Conservation (phyloP, 148 eudicot genomes). For the Polygonum maritimum region DNA sequence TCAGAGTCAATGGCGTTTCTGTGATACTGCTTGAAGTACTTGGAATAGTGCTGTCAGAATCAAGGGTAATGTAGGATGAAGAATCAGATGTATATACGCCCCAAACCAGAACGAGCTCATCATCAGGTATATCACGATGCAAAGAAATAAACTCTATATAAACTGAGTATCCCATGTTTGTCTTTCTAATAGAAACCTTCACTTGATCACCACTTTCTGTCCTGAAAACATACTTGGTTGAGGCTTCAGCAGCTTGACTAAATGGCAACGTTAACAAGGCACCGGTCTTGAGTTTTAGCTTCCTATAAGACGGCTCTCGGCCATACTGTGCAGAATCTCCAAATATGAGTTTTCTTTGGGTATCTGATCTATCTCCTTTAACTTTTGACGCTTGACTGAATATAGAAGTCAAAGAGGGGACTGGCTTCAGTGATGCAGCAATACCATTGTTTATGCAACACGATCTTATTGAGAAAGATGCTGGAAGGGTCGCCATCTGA, state of each 20-base stretch:
- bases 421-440: conserved; percentile 21
- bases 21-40: conserved; percentile 17
- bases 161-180: conserved; percentile 38
- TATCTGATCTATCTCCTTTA: conserved; percentile 20
- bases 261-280: conserved; percentile 29
- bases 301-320: conserved; percentile 16
- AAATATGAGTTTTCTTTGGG: conserved; percentile 14
- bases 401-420: conserved; percentile 13
- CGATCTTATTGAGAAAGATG: conserved; percentile 26
- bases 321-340: conserved; percentile 14
- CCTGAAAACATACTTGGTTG: conserved; percentile 44
- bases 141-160: conserved; percentile 48
- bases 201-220: conserved; percentile 58
- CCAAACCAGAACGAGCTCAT: conserved; percentile 60
- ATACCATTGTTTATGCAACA: conserved; percentile 16
- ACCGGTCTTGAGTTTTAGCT: conserved; percentile 18
- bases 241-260: conserved; percentile 29
- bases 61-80: conserved; percentile 51
- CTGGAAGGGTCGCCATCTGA: conserved; percentile 38
- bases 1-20: conserved; percentile 44
- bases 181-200: conserved; percentile 54
- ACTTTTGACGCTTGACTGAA: conserved; percentile 14
- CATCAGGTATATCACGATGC: conserved; percentile 17
- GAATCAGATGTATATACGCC: conserved; percentile 76
- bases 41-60: conserved; percentile 23